A percentile compares a stretch with the other conserved stretches of the same genome.
Conservation (phyloP, 148 eudicot genomes). For the Salicornia ramosissima region DNA sequence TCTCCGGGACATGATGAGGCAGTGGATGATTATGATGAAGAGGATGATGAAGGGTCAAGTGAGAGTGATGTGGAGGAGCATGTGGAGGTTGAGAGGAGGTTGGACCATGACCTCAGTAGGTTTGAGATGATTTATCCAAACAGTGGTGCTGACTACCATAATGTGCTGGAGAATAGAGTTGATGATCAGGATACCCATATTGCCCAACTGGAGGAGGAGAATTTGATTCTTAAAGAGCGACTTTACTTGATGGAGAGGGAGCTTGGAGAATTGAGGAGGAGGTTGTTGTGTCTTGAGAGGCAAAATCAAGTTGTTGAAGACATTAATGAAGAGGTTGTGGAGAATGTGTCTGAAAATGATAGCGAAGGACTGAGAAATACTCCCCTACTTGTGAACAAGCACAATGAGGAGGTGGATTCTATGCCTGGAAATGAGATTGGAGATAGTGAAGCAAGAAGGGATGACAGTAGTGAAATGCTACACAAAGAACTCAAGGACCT, state of each 20-base stretch:
- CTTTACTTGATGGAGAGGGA: conserved; percentile 91
- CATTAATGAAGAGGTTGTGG: conserved; percentile 65
- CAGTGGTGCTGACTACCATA: conserved; percentile 49
- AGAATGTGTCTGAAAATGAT: conserved; percentile 74
- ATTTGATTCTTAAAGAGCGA: conserved; percentile 76
- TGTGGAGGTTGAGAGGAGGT: conserved; percentile 92
- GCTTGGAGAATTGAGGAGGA: conserved; percentile 71
- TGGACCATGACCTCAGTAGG: conserved; percentile 91
- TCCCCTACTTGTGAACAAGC: conserved; percentile 26
- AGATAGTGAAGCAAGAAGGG: conserved; percentile 17
- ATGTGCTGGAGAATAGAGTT: conserved; percentile 77
- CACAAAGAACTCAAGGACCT: conserved; percentile 19
- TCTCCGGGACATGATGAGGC: conserved; percentile 65
- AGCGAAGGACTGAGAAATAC: conserved; percentile 50
- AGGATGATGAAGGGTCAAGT: conserved; percentile 70
- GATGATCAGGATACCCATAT: conserved; percentile 94
- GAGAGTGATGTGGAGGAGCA: conserved; percentile 98
- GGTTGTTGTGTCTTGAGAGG: conserved; percentile 71
- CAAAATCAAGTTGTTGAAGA: conserved; percentile 43
- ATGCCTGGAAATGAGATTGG: conserved; percentile 25
- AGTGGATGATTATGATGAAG: conserved; percentile 66
- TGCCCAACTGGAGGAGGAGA: conserved; percentile 85
- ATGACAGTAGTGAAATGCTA: conserved; percentile 18
- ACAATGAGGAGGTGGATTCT: conserved; percentile 43
- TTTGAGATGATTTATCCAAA: conserved; percentile 86